These are phyloP conservation scores for Orbilia quercus DNA, from an alignment of 2,329 filamentous ascomycete species.

Conservation along the genomic window DNA sequence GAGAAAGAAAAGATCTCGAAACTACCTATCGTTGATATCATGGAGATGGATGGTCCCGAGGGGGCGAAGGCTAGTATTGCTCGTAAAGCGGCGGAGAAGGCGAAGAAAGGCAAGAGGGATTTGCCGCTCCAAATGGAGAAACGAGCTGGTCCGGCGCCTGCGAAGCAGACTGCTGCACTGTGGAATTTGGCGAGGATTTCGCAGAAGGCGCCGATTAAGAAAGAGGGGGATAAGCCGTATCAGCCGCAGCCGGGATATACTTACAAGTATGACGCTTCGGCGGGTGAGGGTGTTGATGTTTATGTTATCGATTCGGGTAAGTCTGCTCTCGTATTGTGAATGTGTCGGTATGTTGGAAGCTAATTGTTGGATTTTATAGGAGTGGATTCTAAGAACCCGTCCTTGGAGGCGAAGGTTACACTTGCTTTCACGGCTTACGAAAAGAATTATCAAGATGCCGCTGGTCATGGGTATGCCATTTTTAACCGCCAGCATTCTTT, in stretches of 20 bases:
- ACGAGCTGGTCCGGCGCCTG: background rate
- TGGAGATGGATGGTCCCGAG: conserved; percentile 9
- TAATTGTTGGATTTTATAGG: background rate
- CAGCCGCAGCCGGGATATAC: conserved; percentile 29
- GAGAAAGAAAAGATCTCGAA: conserved; percentile 29
- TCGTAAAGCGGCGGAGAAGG: conserved; percentile 11
- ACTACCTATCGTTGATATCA: conserved; percentile 1
- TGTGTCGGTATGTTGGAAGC: background rate
- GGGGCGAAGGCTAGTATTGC: background rate
- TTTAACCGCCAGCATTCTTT: no score
- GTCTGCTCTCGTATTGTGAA: background rate
- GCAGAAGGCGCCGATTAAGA: conserved; percentile 11
- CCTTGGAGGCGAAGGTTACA: conserved; percentile 11
- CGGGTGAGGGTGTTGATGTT: conserved; percentile 36
- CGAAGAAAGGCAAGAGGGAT: background rate
- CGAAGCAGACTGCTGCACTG: conserved; percentile 25
- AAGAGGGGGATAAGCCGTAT: conserved; percentile 14
- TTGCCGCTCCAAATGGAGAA: background rate
- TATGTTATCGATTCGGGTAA: conserved; percentile 47
- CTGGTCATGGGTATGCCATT: conserved; percentile 33
- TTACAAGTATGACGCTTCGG: conserved; percentile 23
- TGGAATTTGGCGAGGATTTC: conserved; percentile 39
- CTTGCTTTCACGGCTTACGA: conserved; percentile 33
- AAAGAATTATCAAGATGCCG: conserved; percentile 26
- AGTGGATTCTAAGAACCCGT: conserved; percentile 28